Percentiles rank a stretch among this genome's conserved stretches.
phyloP scores from a whole-genome alignment of 2,329 filamentous ascomycete genomes.

The Xylaria sp. region DNA sequence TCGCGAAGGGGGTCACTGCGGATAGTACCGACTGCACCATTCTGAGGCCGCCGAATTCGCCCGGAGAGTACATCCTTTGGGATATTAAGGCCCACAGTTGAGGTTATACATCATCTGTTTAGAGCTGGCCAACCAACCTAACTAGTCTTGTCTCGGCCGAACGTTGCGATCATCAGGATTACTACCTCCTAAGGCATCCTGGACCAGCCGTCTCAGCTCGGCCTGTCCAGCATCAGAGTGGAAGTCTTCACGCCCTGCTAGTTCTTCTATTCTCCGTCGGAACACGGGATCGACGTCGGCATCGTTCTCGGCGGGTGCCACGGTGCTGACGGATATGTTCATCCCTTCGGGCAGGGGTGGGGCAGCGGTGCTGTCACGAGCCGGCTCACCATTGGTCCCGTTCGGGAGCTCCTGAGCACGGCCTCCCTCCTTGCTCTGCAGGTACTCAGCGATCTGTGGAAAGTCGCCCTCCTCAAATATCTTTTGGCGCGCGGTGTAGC shows the following conservation, averaged over 20 bases:
- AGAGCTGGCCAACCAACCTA: constrained; percentile 1
- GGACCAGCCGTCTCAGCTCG: constrained; percentile 75
- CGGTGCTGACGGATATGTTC: constrained; percentile 74
- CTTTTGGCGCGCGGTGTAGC: constrained; percentile 78
- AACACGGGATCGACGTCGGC: constrained; percentile 80
- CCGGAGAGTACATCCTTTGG: constrained; percentile 63
- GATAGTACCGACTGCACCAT: constrained; percentile 55
- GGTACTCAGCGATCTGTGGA: constrained; percentile 73
- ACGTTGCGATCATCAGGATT: constrained; percentile 66
- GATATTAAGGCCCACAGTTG: constrained; percentile 54
- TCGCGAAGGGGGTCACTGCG: constrained; percentile 49
- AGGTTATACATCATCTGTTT: constrained; percentile 11
- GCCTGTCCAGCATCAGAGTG: constrained; percentile 78
- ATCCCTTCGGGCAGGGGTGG: constrained; percentile 76
- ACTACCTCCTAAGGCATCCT: constrained; percentile 75
- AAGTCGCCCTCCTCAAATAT: constrained; percentile 79
- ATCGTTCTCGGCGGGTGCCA: constrained; percentile 63
- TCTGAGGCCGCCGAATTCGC: constrained; percentile 52
- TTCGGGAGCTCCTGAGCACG: constrained; percentile 33
- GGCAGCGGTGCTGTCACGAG: constrained; percentile 42
- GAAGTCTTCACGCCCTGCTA: constrained; percentile 84
- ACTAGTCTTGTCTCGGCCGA: constrained; percentile 62
- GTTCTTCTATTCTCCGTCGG: constrained; percentile 81
- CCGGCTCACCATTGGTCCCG: constrained; percentile 32
- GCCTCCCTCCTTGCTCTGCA: constrained; percentile 47